These are phyloP conservation scores for Auriscalpium orientale DNA, from an alignment of 768 basidiomycete species.

Conservation along the genomic window DNA sequence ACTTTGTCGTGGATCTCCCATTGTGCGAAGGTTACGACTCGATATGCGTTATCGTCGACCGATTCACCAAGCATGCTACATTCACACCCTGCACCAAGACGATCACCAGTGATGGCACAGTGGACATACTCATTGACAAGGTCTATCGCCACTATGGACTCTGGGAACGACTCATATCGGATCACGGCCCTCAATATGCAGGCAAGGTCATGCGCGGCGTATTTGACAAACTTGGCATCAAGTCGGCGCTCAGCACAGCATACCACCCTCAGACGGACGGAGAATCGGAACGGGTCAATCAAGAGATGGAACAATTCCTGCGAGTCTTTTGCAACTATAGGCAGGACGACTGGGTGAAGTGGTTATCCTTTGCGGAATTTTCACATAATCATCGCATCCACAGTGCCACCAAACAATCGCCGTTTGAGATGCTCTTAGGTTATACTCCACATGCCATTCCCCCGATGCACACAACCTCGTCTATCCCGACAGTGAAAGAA, in stretches of 20 bases:
- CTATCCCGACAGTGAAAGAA: not conserved
- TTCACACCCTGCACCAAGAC: slow-evolving; percentile 18
- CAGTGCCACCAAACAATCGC: slow-evolving; percentile 16
- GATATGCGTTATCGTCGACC: no score
- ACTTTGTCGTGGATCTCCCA: slow-evolving; percentile 21
- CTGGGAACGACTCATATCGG: slow-evolving; percentile 6
- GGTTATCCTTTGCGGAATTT: slow-evolving; percentile 23
- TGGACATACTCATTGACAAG: slow-evolving; percentile 10
- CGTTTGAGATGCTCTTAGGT: slow-evolving; percentile 14
- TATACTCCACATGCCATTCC: not conserved
- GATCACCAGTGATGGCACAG: slow-evolving; percentile 12
- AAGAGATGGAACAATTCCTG: slow-evolving; percentile 25
- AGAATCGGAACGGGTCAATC: slow-evolving; percentile 25
- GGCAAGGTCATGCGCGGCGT: slow-evolving; percentile 6
- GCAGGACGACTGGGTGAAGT: slow-evolving; percentile 22
- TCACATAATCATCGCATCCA: slow-evolving; percentile 23
- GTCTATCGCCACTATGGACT: slow-evolving; percentile 11
- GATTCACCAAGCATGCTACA: slow-evolving; percentile 23
- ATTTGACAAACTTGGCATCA: slow-evolving; percentile 8
- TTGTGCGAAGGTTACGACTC: slow-evolving; percentile 11
- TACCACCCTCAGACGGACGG: slow-evolving; percentile 32
- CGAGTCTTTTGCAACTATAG: slow-evolving; percentile 15
- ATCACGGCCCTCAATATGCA: slow-evolving; percentile 12
- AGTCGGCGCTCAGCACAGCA: slow-evolving; percentile 19
- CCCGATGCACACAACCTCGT: not conserved